Evolutionary conservation across 768 basidiomycete species (phyloP), one percentile per base, ranked within the genome.

Genomic region (Gloeopeniophorella convolvens): DNA sequence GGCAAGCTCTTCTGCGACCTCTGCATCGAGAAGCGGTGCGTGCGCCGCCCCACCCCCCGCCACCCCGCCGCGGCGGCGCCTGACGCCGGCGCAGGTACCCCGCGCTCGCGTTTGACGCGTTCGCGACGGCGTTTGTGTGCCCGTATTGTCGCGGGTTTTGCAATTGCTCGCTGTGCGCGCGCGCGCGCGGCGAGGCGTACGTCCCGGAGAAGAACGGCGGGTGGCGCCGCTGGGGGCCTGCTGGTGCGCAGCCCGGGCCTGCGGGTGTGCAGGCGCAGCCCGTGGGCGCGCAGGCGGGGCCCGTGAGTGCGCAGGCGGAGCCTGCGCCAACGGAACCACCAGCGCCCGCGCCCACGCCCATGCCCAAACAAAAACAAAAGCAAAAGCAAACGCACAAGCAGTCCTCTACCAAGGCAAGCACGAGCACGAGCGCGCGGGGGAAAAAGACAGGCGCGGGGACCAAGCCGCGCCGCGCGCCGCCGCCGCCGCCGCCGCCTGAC

Each of bases 121-220:
- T 42, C 16, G 55, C 53, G n/a, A 33, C 39, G 1, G 24, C 34
- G 5, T 73, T 72, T 44, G 47, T 57, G 20, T 82, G 80, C 55
- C 79, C 79, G 0, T 55, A 21, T 12, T 81, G 78, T 57, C 57
- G 60, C 3, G 57, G 64, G 10, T 70, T 54, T 10, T 82, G 79
- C 62, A 77, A 73, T 37, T 81, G 79, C 59, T 72, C 74, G 10
- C 0, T 5, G 0, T 80, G 78, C 56, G 66, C 71, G 12, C 54
- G 61, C 23, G 68, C 55, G 50, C 69, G 79, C 5, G 77, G 78
- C 5, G 79, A 77, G 43, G 55, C 60, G 10, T 79, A 77, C 50
- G 48, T 77, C 9, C 63, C 69, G 7, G 62, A 63, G 56, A 55
- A 63, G 36, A 54, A 54, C 1, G 62, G 55, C 3, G 62, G 62